These are phyloP conservation scores for Aspergillus tamarii DNA, from an alignment of 2,329 filamentous ascomycete species.

Conservation along the genomic window DNA sequence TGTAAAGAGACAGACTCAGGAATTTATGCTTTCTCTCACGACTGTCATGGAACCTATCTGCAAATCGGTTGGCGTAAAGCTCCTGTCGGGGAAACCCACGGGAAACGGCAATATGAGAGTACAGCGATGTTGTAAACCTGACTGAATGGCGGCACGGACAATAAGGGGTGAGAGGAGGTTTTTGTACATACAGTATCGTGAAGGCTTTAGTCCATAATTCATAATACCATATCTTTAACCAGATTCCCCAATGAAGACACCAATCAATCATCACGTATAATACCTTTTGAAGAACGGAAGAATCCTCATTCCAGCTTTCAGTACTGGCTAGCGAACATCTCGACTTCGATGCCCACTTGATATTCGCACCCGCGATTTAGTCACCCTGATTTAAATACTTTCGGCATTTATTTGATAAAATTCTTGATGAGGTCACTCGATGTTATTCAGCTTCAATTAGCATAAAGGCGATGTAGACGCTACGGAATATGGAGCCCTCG, in stretches of 20 bases:
- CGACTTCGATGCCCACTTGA: background rate
- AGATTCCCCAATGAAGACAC: background rate
- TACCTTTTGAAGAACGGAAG: background rate
- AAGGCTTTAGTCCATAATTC: background rate
- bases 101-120: constrained; percentile 9
- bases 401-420: too few relatives aligned
- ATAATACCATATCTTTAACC: background rate
- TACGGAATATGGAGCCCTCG: too few relatives aligned
- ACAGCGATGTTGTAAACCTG: constrained; percentile 7
- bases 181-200: constrained; percentile 1
- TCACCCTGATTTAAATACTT: too few relatives aligned
- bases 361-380: too few relatives aligned
- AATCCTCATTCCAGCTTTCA: background rate
- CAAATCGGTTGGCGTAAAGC: constrained; percentile 10
- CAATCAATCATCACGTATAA: background rate
- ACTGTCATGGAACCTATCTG: background rate
- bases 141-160: background rate
- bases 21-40: constrained; percentile 4
- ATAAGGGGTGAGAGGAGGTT: background rate
- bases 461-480: background rate
- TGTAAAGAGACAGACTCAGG: background rate
- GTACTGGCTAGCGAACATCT: background rate
- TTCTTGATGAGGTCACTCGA: background rate
- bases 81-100: constrained; percentile 6
- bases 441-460: background rate